Evolutionary conservation across 2,329 filamentous ascomycete genomes (phyloP), one percentile per base, ranked within the genome.

Genomic region (Penicillium sclerotigenum): DNA sequence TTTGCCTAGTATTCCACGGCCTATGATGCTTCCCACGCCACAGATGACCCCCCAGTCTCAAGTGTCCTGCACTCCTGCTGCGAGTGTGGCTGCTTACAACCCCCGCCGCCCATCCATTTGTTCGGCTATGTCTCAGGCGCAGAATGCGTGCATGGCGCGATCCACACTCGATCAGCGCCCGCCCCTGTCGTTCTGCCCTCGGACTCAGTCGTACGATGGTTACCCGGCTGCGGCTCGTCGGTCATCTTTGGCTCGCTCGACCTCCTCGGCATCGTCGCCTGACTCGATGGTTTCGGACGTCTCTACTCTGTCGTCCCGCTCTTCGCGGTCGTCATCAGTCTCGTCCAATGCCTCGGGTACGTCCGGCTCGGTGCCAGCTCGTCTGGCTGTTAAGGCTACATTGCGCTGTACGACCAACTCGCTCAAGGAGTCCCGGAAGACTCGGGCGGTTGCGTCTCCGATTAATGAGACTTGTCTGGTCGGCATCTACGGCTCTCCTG

Each of bases 241-340:
- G 65, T 79, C 67, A 18, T 82, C 79, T 57, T 71, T 79, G 60
- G 77, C 78, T 54, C 80, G 76, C 53, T 80, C 80, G 22, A 76
- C 78, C 26, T 84, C 82, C 4, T 81, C 78, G 42, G 71, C 71
- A 20, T 81, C 79, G 9, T 83, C 80, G 41, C 84, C 84, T n/a
- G 83, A 86, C 60, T 86, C 84, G 33, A 83, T 86, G 80, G 72
- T 85, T 34, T 85, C 83, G 28, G 84, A 87, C 68, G 77, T 77
- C 52, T 83, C 81, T 34, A 79, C 79, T 14, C 74, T 83, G 57
- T 82, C 81, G 52, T 83, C 71, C 61, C 75, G 74, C 63, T 74
- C 71, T 69, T 83, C 81, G 73, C 80, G 82, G 70, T 83, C 76
- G 18, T 78, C 75, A 5, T 77, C 76, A 4, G 72, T 77, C 46